Base-by-base conservation (phyloP, 495 filamentous ascomycete species). In the Penicillium paxilli region DNA sequence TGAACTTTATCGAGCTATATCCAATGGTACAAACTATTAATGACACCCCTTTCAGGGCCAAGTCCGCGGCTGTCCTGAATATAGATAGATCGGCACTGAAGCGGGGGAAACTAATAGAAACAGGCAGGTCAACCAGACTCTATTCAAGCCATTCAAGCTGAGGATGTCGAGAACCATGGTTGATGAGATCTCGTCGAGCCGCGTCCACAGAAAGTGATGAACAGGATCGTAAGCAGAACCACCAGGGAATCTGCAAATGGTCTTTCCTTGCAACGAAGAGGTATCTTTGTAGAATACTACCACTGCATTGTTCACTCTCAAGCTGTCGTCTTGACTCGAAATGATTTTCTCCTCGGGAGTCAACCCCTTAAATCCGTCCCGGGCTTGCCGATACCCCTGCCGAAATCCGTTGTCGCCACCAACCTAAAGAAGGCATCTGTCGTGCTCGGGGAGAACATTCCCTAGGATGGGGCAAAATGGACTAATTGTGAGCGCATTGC, bases 71-170 rank as follows among this genome's bases (percentile, higher is more conserved):
- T 3, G 8, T 24, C 40, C 21, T 3, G 35, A 32, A 35, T 23
- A 10, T 17, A 33, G 45, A 41, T 17, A 33, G 52, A 55, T 55
- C 52, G 52, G 38, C 47, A 14, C 11, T 32, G 30, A 22, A n/a
- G 46, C 21, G n/a, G 38, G 46, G 23, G 21, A 49, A 11, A 26
- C 37, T 49, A 32, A 16, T 12, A 44, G n/a, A 35, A 55, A 50
- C 8, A 44, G 52, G 52, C 52, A 55, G 47, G 52, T 49, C 7
- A 50, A 49, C 28, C 37, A 55, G 47, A 55, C 21, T 6, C 19
- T 26, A 17, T 35, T 5, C n/a, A n/a, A n/a, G n/a, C n/a, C n/a
- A n/a, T n/a, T n/a, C n/a, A n/a, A n/a, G n/a, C n/a, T n/a, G n/a
- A n/a, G n/a, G n/a, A n/a, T n/a, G n/a, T n/a, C n/a, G n/a, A 17